Conservation (phyloP, 306 rosid genomes). For the Echinosophora koreensis region DNA sequence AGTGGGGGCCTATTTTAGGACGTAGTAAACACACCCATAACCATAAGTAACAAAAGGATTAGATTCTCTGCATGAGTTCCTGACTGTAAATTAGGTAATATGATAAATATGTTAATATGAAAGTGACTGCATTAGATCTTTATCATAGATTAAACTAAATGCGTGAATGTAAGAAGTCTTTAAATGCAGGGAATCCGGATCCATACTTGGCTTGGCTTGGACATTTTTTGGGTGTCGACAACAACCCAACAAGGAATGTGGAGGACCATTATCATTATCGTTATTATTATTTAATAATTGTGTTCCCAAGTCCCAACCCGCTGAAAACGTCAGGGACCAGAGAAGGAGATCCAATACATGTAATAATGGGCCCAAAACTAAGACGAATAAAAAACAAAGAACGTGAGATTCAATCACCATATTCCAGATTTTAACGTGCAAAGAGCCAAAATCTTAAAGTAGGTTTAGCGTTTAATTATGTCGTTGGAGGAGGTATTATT, state of each 20-base stretch:
- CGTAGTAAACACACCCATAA: no score
- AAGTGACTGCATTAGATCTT: no score
- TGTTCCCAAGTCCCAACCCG: not conserved
- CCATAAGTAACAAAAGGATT: no score
- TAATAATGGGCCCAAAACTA: slow-evolving; percentile 28
- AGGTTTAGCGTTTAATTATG: slow-evolving; percentile 24
- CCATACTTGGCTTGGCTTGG: no score
- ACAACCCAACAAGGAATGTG: not conserved
- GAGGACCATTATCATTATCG: not conserved
- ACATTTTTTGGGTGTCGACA: not conserved
- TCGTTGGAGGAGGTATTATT: not conserved
- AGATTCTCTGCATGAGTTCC: no score
- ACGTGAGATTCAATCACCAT: slow-evolving; percentile 37
- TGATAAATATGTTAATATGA: no score
- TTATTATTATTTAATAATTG: slow-evolving; percentile 7
- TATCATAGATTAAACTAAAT: no score
- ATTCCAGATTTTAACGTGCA: slow-evolving; percentile 9
- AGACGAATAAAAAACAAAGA: not conserved
- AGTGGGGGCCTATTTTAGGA: not conserved
- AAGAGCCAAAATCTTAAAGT: slow-evolving; percentile 2
- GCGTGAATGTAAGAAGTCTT: no score
- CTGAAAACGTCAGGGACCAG: not conserved
- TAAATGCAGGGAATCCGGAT: no score
- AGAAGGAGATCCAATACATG: not conserved
- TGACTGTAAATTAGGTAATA: no score